A percentile compares a stretch with the other conserved stretches of the same genome.
These are phyloP conservation scores for Fusarium vanettenii DNA, from an alignment of 2,329 filamentous ascomycete genomes.

Conservation along the genomic window DNA sequence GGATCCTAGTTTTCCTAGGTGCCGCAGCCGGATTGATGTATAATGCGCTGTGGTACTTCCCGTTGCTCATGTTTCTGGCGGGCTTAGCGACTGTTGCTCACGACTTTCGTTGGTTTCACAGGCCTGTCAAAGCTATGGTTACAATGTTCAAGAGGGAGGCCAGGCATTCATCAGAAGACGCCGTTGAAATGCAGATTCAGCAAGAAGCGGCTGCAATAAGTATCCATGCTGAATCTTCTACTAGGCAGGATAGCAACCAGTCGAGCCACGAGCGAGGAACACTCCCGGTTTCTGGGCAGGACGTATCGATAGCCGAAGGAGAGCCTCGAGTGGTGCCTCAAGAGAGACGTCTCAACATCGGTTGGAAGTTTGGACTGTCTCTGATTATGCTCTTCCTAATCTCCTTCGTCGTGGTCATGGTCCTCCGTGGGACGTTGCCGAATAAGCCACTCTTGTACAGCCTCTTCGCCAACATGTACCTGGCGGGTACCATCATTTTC, in stretches of 20 bases:
- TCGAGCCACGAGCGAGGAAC: not conserved
- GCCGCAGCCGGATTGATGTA: slow-evolving; percentile 75
- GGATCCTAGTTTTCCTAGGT: slow-evolving; percentile 72
- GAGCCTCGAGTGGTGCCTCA: slow-evolving; percentile 48
- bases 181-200: slow-evolving; percentile 10
- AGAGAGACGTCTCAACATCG: slow-evolving; percentile 52
- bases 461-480: slow-evolving; percentile 79
- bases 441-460: slow-evolving; percentile 61
- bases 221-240: not conserved
- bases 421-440: slow-evolving; percentile 56
- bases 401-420: slow-evolving; percentile 68
- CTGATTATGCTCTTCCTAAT: slow-evolving; percentile 63
- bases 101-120: slow-evolving; percentile 65
- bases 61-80: slow-evolving; percentile 67
- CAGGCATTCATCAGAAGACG: not conserved
- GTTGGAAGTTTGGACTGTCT: slow-evolving; percentile 56
- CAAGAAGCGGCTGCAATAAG: not conserved
- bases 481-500: slow-evolving; percentile 77
- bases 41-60: slow-evolving; percentile 81
- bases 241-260: not conserved
- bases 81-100: slow-evolving; percentile 65
- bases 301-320: slow-evolving; percentile 44
- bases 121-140: slow-evolving; percentile 15
- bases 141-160: not conserved
- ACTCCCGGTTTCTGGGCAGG: not conserved